Percentiles rank a stretch among this genome's conserved stretches.
Conservation (phyloP, 805 yeast species). For the Candida sanyiensis region DNA sequence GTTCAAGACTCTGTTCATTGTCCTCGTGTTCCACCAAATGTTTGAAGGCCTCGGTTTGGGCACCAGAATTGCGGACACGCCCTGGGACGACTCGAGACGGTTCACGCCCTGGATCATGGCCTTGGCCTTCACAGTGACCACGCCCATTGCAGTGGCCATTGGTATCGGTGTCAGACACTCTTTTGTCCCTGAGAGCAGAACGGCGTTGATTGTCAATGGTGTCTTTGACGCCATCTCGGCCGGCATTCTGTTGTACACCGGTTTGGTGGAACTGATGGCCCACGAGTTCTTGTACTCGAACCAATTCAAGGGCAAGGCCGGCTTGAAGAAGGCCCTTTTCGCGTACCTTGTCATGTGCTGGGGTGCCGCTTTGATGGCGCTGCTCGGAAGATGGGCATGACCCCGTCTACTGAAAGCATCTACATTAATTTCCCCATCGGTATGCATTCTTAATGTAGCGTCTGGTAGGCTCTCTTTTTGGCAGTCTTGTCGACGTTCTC, state of each 20-base stretch:
- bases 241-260: conserved; percentile 73
- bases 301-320: conserved; percentile 56
- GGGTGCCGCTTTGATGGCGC: conserved; percentile 77
- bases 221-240: conserved; percentile 70
- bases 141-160: conserved; percentile 72
- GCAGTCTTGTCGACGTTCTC: conserved; percentile 48
- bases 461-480: conserved; percentile 70
- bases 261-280: conserved; percentile 74
- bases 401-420: background rate
- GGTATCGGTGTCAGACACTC: conserved; percentile 70
- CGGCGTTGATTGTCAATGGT: conserved; percentile 62
- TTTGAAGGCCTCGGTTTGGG: conserved; percentile 88
- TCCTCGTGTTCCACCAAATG: conserved; percentile 67
- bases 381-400: conserved; percentile 70
- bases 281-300: conserved; percentile 61
- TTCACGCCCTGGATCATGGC: conserved; percentile 56
- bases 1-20: conserved; percentile 65
- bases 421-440: too few species aligned
- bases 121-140: conserved; percentile 46
- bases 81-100: conserved; percentile 30
- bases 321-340: conserved; percentile 43
- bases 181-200: conserved; percentile 53
- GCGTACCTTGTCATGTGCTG: conserved; percentile 49
- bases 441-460: conserved; percentile 27
- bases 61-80: conserved; percentile 57